Conservation (phyloP, 306 rosid genomes). For the Herpetospermum pedunculosum region DNA sequence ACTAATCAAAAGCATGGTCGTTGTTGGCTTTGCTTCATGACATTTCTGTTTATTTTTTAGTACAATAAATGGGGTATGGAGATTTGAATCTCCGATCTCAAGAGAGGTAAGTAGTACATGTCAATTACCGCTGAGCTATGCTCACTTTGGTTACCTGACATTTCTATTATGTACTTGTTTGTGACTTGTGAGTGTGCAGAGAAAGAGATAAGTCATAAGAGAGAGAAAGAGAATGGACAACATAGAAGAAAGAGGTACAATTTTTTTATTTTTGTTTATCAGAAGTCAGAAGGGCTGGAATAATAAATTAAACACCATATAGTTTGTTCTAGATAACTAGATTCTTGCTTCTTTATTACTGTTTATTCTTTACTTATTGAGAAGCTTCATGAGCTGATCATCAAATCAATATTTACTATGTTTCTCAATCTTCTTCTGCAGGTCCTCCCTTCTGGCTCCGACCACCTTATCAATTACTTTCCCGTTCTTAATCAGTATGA, state of each 20-base stretch:
- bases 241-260: background rate
- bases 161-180: background rate
- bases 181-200: background rate
- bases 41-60: too few relatives aligned
- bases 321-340: background rate
- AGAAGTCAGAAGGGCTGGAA: background rate
- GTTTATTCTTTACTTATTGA: background rate
- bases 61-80: too few relatives aligned
- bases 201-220: background rate
- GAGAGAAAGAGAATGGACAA: background rate
- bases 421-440: constrained; percentile 46
- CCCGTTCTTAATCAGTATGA: constrained; percentile 55
- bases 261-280: background rate
- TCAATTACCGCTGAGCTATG: too few relatives aligned
- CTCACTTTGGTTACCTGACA: too few relatives aligned
- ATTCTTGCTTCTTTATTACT: constrained; percentile 1
- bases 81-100: too few relatives aligned
- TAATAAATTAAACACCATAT: background rate
- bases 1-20: background rate
- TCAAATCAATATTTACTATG: constrained; percentile 23
- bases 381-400: background rate
- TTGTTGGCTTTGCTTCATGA: too few relatives aligned
- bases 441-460: constrained; percentile 62
- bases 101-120: too few relatives aligned
- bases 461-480: constrained; percentile 36